These are phyloP conservation scores for Eimeria sp. DNA, from an alignment of 169 alveolate species.

Conservation along the genomic window DNA sequence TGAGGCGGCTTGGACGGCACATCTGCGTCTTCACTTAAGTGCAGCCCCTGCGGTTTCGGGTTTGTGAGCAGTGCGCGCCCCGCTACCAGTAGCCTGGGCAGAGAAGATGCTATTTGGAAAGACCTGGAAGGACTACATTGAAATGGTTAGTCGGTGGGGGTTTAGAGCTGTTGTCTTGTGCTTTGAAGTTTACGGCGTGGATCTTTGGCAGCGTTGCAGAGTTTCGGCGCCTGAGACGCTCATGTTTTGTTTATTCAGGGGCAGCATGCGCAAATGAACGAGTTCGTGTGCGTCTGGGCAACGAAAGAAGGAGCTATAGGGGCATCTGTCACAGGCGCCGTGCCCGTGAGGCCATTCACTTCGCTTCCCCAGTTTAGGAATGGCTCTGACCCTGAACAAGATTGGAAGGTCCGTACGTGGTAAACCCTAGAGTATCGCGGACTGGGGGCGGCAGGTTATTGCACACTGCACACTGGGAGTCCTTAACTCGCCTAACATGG, in stretches of 20 bases:
- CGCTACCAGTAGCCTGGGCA: conserved; percentile 34
- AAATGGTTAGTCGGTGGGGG: conserved; percentile 19
- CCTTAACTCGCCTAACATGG: not conserved
- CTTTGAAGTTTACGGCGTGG: not conserved
- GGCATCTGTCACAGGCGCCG: conserved; percentile 75
- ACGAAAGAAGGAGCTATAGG: conserved; percentile 73
- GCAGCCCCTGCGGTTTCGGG: not conserved
- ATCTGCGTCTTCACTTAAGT: not conserved
- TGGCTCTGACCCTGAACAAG: conserved; percentile 56
- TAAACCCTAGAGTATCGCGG: not conserved
- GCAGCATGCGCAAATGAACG: conserved; percentile 40
- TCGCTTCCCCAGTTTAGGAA: conserved; percentile 15
- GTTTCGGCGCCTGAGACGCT: not conserved
- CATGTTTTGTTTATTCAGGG: conserved; percentile 9
- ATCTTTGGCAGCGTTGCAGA: not conserved
- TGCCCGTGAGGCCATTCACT: conserved; percentile 52
- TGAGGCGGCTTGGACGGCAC: not conserved
- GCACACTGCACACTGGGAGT: not conserved
- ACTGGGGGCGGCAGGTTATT: not conserved
- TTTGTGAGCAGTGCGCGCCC: conserved; percentile 62
- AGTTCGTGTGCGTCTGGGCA: conserved; percentile 73
- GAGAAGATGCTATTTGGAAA: conserved; percentile 36
- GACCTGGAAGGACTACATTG: conserved; percentile 50
- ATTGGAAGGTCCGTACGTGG: conserved; percentile 66
- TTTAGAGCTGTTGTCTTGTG: not conserved